A percentile compares a stretch with the other conserved stretches of the same genome.
Conservation (phyloP, 2,329 filamentous ascomycete genomes). For the Penicillium freii region DNA sequence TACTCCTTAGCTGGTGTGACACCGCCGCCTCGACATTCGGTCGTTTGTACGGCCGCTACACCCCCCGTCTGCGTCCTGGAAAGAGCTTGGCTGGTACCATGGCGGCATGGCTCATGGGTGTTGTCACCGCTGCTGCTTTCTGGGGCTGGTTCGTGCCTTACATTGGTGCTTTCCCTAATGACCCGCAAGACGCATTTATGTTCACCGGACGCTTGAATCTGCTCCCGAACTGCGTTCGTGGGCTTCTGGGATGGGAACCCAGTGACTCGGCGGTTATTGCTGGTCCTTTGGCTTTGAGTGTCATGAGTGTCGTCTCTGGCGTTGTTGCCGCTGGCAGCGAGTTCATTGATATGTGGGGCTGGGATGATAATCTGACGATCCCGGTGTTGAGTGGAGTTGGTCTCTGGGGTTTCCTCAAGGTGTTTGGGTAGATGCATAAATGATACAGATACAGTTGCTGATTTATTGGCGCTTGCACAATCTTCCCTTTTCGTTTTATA, state of each 20-base stretch:
- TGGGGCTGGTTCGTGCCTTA: constrained; percentile 81
- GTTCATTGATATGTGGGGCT: constrained; percentile 84
- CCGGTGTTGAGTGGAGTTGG: constrained; percentile 85
- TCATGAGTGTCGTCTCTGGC: constrained; percentile 85
- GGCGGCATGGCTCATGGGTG: constrained; percentile 78
- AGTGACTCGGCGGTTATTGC: constrained; percentile 56
- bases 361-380: constrained; percentile 98
- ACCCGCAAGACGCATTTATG: constrained; percentile 71
- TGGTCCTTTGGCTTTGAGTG: constrained; percentile 69
- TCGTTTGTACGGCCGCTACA: constrained; percentile 83
- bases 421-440: constrained; percentile 60
- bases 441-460: neutral
- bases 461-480: constrained; percentile 4
- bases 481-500: neutral
- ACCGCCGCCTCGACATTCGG: constrained; percentile 95
- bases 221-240: constrained; percentile 62
- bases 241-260: constrained; percentile 59
- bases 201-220: constrained; percentile 70
- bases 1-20: constrained; percentile 96
- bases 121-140: constrained; percentile 79
- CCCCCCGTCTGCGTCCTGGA: constrained; percentile 75
- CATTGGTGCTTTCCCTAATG: constrained; percentile 64
- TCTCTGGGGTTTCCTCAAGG: constrained; percentile 85
- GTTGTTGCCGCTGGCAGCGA: constrained; percentile 85
- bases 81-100: constrained; percentile 90